These are phyloP conservation scores for Diutina ranongensis DNA, from an alignment of 1,139 yeast species.

Conservation along the genomic window DNA sequence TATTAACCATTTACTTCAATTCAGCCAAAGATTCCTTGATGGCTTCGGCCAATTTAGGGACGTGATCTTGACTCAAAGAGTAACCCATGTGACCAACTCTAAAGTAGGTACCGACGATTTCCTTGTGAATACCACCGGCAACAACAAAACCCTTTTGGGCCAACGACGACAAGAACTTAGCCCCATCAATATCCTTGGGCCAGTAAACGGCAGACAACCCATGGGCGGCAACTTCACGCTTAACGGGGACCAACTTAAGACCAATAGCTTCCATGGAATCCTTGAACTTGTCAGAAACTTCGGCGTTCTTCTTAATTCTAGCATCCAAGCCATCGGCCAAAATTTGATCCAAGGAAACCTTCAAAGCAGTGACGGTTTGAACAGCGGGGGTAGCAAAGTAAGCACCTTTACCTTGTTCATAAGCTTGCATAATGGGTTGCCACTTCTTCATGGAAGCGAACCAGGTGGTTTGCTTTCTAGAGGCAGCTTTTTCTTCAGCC, in stretches of 20 bases:
- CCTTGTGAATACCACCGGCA: constrained; percentile 88
- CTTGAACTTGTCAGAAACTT: constrained; percentile 59
- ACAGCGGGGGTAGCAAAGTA: constrained; percentile 94
- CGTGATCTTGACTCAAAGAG: constrained; percentile 34
- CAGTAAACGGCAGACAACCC: constrained; percentile 83
- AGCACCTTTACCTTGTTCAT: constrained; percentile 72
- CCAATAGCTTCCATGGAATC: constrained; percentile 43
- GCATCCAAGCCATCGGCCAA: constrained; percentile 45
- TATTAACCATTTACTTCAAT: constrained; percentile 7
- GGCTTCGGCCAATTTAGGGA: constrained; percentile 24
- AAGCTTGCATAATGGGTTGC: constrained; percentile 82
- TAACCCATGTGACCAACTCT: constrained; percentile 94
- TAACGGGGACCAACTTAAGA: constrained; percentile 54
- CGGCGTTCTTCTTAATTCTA: constrained; percentile 53
- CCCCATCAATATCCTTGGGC: constrained; percentile 64
- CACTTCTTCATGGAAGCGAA: constrained; percentile 76
- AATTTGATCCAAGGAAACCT: constrained; percentile 67
- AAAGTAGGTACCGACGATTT: constrained; percentile 70
- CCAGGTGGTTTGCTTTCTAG: constrained; percentile 48
- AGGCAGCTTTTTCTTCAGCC: constrained; percentile 53
- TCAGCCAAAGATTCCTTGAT: constrained; percentile 27
- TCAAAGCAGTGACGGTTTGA: constrained; percentile 73
- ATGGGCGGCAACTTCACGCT: constrained; percentile 60
- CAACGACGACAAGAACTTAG: constrained; percentile 43
- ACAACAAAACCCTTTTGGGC: constrained; percentile 63